Evolutionary conservation across 345 rosid genomes (phyloP).

Genomic region (Pelargonium nanum): DNA sequence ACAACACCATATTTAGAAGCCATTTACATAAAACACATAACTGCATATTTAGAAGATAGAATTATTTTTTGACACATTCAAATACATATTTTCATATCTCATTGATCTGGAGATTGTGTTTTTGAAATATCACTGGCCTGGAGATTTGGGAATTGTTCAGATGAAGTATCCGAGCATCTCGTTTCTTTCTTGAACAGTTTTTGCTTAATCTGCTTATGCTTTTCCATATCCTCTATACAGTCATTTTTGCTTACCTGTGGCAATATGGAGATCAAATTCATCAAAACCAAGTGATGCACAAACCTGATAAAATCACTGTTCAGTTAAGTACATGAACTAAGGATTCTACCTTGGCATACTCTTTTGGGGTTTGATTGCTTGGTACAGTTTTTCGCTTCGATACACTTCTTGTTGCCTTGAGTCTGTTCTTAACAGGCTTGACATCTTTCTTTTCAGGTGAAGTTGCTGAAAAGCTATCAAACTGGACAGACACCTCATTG

Average conservation of each 20-base stretch:
- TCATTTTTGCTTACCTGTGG: conserved; percentile 33
- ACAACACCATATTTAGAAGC: not conserved
- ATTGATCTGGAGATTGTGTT: not conserved
- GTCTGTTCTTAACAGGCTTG: conserved; percentile 21
- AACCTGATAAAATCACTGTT: not conserved
- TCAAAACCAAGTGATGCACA: not conserved
- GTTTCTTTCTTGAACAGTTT: conserved; percentile 22
- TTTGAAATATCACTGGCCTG: not conserved
- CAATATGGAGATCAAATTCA: not conserved
- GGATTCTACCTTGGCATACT: conserved; percentile 28
- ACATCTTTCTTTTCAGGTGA: conserved; percentile 15
- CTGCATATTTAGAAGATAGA: no score
- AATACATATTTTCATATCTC: not conserved
- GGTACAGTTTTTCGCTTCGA: conserved; percentile 49
- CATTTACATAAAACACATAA: not conserved
- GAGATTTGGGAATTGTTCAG: not conserved
- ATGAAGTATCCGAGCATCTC: conserved; percentile 14
- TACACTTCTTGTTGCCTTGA: conserved; percentile 24
- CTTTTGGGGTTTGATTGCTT: conserved; percentile 34
- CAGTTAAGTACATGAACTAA: not conserved
- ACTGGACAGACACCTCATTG: conserved; percentile 52
- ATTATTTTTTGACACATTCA: no score
- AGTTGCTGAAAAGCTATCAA: conserved; percentile 25
- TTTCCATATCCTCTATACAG: conserved; percentile 19
- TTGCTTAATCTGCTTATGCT: conserved; percentile 24